A percentile compares a stretch with the other conserved stretches of the same genome.
These are phyloP conservation scores for Barnettozyma vustinii DNA, from an alignment of 805 yeast species.

Conservation along the genomic window DNA sequence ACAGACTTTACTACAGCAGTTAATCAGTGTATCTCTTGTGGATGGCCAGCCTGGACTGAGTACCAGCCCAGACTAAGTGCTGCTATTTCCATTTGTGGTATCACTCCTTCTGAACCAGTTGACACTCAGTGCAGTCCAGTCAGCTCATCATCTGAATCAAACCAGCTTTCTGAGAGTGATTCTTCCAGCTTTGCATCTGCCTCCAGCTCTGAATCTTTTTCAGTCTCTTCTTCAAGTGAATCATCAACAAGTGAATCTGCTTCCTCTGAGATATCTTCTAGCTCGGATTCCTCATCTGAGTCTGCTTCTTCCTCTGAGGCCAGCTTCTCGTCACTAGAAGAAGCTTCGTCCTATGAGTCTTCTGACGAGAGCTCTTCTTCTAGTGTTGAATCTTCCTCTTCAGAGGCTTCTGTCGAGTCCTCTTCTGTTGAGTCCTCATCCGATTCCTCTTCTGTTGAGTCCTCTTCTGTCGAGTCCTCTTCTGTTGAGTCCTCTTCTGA, in stretches of 20 bases:
- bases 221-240: background rate
- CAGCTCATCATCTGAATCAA: background rate
- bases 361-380: background rate
- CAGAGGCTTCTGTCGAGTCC: no score
- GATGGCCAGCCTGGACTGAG: conserved; percentile 30
- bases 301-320: background rate
- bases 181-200: background rate
- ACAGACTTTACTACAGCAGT: background rate
- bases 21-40: conserved; percentile 18
- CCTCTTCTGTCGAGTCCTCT: no score
- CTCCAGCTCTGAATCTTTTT: no score
- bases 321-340: background rate
- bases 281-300: background rate
- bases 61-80: conserved; percentile 20
- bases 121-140: conserved; percentile 15
- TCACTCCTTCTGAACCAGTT: conserved; percentile 21
- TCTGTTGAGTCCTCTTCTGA: background rate
- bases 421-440: background rate
- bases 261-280: no score
- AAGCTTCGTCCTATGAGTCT: background rate
- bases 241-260: no score
- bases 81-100: conserved; percentile 14
- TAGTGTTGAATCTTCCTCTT: background rate
- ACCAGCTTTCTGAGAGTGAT: background rate
- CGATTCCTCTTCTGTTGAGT: background rate